Base-by-base conservation (phyloP, 148 eudicot species). In the Arctostaphylos glauca region DNA sequence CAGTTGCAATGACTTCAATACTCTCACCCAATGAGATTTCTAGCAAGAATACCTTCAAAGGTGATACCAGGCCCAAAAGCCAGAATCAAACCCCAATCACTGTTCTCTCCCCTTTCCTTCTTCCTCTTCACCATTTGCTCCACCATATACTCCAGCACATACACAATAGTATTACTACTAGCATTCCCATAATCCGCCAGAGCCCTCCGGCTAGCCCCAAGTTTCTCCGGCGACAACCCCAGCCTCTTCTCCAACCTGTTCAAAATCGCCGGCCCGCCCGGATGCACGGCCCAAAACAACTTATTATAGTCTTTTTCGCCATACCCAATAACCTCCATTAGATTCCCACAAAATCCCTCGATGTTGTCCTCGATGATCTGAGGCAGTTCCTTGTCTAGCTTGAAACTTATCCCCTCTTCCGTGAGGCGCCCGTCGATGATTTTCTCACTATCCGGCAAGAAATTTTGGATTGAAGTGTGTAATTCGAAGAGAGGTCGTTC, bases 61-160 rank as follows among this genome's bases (percentile, higher is more conserved):
- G 98, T 93, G 74, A 96, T 85, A 19, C 99, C 99, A 62, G 98
- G 99, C 0, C 98, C 98, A 84, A 96, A 96, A 78, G 99, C 99
- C 86, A 96, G 86, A 15, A 94, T 90, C 89, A 94, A 84, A 9
- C 98, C 99, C 99, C 98, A 96, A 70, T 96, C 97, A 77, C 71
- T 16, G 7, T 84, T 79, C 47, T 81, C 77, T 70, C 80, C 73
- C 72, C 54, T 38, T 44, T 80, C 87, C 18, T 84, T 89, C 80
- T 85, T 88, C 85, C 54, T 23, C 64, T 91, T 87, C 67, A 83
- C 48, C 56, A 74, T 83, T 41, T 96, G 96, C 76, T 96, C 93
- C 56, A 90, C 80, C 92, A 96, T 87, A 50, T 96, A 94, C 87
- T 96, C 99, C 92, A 96, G 81, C 78, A 96, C 99, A 86, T 94